These are phyloP conservation scores for Cichorium intybus DNA, from an alignment of 140 eudicot species.

Conservation along the genomic window DNA sequence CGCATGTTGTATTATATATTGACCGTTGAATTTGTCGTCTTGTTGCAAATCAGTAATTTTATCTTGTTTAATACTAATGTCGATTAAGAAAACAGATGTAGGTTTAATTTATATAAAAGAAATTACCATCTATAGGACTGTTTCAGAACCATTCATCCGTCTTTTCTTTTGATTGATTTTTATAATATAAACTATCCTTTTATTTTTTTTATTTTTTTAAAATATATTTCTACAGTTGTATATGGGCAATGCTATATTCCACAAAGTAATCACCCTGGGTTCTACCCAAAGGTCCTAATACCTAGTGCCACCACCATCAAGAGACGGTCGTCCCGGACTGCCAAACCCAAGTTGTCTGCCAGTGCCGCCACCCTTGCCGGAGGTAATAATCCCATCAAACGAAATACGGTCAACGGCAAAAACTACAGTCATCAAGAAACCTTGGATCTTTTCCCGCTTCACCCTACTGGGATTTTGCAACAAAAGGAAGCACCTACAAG, in stretches of 20 bases:
- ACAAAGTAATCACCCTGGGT: slow-evolving; percentile 20
- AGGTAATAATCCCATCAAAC: slow-evolving; percentile 18
- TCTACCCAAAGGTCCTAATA: slow-evolving; percentile 27
- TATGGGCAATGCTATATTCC: slow-evolving; percentile 32
- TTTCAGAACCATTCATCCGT: slow-evolving; percentile 15
- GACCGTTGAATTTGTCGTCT: not conserved
- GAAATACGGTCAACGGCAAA: slow-evolving; percentile 24
- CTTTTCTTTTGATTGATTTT: slow-evolving; percentile 12
- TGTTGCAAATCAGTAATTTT: not conserved
- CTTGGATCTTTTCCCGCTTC: slow-evolving; percentile 41
- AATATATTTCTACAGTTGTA: slow-evolving; percentile 13
- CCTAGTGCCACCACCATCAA: slow-evolving; percentile 14
- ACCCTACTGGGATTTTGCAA: slow-evolving; percentile 37
- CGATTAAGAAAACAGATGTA: not conserved
- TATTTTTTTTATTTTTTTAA: not conserved
- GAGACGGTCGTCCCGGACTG: slow-evolving; percentile 19
- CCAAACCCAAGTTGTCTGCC: slow-evolving; percentile 17
- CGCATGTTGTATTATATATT: not conserved
- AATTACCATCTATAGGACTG: slow-evolving; percentile 18
- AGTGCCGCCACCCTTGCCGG: slow-evolving; percentile 3
- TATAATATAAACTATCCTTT: slow-evolving; percentile 12
- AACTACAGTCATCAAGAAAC: slow-evolving; percentile 27
- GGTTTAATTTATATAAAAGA: not conserved
- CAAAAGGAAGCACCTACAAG: slow-evolving; percentile 19
- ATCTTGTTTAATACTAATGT: not conserved